Conservation (phyloP, 495 filamentous ascomycete genomes). For the Trichoderma erinaceum region DNA sequence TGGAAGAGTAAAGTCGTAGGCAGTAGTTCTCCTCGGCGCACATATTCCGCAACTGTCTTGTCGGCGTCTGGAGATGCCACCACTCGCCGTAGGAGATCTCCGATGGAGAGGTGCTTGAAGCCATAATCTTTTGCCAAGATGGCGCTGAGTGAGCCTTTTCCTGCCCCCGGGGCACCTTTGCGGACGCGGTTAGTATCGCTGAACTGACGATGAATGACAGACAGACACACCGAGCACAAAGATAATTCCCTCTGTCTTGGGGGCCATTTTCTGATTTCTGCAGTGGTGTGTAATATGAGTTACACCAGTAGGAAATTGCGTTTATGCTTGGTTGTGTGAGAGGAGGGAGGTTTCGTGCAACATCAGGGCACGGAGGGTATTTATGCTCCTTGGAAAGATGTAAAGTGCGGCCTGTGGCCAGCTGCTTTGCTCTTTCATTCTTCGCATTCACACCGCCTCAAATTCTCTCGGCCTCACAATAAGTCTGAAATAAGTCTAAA, state of each 20-base stretch:
- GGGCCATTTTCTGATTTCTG: not conserved
- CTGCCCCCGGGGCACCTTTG: not conserved
- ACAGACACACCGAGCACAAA: not conserved
- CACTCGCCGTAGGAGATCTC: slow-evolving; percentile 30
- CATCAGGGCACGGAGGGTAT: no score
- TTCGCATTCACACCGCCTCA: not conserved
- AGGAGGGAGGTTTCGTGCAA: no score
- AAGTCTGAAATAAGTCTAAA: not conserved
- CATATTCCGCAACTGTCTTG: not conserved
- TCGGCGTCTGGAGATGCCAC: not conserved
- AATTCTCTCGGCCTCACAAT: not conserved
- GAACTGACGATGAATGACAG: not conserved
- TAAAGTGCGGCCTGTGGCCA: no score
- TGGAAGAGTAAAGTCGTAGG: not conserved
- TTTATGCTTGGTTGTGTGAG: not conserved
- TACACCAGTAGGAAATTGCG: not conserved
- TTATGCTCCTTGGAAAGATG: no score
- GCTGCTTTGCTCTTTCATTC: not conserved
- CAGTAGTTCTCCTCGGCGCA: not conserved
- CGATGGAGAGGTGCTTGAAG: slow-evolving; percentile 37
- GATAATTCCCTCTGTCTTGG: not conserved
- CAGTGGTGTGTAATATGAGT: not conserved
- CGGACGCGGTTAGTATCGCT: not conserved
- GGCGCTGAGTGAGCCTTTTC: not conserved
- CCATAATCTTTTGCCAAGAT: slow-evolving; percentile 10